Conservation (phyloP, 164 flowering plant genomes). For the Tinospora cordifolia region DNA sequence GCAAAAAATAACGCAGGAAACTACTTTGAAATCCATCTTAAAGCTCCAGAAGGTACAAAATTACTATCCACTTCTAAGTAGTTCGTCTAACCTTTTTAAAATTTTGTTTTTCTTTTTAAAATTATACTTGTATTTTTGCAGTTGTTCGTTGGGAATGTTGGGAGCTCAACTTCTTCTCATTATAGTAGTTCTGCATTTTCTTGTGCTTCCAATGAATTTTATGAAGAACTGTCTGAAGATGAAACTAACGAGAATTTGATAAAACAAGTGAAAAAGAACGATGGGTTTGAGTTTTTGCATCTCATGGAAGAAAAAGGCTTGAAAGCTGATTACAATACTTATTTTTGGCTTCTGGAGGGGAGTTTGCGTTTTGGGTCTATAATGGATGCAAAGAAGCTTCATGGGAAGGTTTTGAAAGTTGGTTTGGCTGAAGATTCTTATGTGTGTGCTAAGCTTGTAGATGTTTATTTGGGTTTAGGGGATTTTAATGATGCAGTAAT, state of each 20-base stretch:
- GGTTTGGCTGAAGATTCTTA: constrained; percentile 15
- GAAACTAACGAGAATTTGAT: constrained; percentile 12
- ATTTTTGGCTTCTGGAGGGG: constrained; percentile 21
- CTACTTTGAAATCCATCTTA: constrained; percentile 1
- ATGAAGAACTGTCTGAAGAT: background rate
- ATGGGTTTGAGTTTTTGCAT: constrained; percentile 18
- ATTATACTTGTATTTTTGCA: constrained; percentile 12
- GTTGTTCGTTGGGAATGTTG: constrained; percentile 20
- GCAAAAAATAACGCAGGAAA: constrained; percentile 8
- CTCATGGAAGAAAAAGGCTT: constrained; percentile 26
- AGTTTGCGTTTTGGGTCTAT: constrained; percentile 16
- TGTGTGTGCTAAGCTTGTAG: constrained; percentile 14
- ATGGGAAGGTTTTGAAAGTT: constrained; percentile 21
- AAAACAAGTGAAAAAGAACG: constrained; percentile 5
- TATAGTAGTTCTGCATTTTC: constrained; percentile 8
- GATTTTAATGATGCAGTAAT: constrained; percentile 13
- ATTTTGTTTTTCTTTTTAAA: background rate
- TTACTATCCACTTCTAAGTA: background rate
- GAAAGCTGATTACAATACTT: constrained; percentile 16
- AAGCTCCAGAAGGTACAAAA: constrained; percentile 21
- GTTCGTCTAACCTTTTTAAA: background rate
- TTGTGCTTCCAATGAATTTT: background rate
- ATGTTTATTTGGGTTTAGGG: constrained; percentile 12
- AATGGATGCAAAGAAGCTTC: constrained; percentile 19
- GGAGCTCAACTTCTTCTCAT: constrained; percentile 14